phyloP scores from a whole-genome alignment of 192 early-diverging fungal genomes.

The Backusella tarrabulga region DNA sequence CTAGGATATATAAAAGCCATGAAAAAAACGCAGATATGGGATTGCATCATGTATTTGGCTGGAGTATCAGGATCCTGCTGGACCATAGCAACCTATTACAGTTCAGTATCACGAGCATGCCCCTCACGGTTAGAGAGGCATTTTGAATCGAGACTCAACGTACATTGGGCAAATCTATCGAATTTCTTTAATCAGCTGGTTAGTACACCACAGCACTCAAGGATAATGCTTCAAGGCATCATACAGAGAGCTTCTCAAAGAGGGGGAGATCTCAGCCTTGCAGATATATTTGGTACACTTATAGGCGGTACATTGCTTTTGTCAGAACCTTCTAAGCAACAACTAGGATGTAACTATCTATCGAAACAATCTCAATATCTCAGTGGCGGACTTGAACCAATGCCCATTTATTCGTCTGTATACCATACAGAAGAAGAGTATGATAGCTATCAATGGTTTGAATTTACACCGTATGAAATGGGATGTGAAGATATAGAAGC shows the following conservation, averaged over 20 bases:
- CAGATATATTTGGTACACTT: conserved; percentile 59
- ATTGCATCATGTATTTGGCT: conserved; percentile 71
- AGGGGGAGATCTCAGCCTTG: conserved; percentile 36
- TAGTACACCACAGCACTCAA: conserved; percentile 12
- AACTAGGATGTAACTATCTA: conserved; percentile 44
- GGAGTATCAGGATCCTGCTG: conserved; percentile 67
- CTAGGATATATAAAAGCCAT: conserved; percentile 67
- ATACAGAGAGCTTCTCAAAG: conserved; percentile 28
- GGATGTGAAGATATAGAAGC: conserved; percentile 74
- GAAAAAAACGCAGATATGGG: conserved; percentile 62
- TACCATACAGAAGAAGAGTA: background rate
- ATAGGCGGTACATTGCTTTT: conserved; percentile 45
- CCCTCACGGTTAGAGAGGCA: conserved; percentile 36
- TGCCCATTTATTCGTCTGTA: conserved; percentile 73
- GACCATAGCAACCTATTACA: conserved; percentile 53
- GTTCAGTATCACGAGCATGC: conserved; percentile 31
- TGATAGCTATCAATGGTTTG: conserved; percentile 75
- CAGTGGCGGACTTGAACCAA: conserved; percentile 57
- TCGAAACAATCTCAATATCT: conserved; percentile 51
- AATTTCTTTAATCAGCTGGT: conserved; percentile 22
- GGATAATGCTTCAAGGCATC: conserved; percentile 22
- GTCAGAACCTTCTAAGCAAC: conserved; percentile 8
- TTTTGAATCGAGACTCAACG: conserved; percentile 43
- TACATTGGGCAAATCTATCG: conserved; percentile 46
- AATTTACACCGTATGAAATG: conserved; percentile 57